These are phyloP conservation scores for Fusarium paranaense DNA, from an alignment of 2,329 filamentous ascomycete species.

Conservation along the genomic window DNA sequence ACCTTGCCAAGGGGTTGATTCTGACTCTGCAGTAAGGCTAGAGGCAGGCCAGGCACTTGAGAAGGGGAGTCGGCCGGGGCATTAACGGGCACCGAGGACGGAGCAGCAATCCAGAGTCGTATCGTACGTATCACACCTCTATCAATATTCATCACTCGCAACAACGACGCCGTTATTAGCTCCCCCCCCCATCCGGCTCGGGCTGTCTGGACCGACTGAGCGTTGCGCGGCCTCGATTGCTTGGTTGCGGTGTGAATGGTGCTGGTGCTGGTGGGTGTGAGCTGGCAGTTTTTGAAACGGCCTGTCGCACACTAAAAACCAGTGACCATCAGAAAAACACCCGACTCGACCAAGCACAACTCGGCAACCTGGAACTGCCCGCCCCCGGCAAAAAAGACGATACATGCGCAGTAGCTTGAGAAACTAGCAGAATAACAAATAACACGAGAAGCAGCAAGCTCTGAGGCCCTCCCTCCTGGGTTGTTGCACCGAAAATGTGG, in stretches of 20 bases:
- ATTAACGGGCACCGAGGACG: not conserved
- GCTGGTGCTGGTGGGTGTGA: constrained; percentile 7
- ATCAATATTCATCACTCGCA: not conserved
- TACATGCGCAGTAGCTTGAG: not conserved
- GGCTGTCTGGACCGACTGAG: not conserved
- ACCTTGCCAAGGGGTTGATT: not conserved
- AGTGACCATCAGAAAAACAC: constrained; percentile 7
- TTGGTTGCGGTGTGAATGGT: constrained; percentile 11
- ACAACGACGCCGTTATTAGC: not conserved
- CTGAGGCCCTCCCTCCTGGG: constrained; percentile 17
- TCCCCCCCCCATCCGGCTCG: not conserved
- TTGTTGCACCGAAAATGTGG: constrained; percentile 17
- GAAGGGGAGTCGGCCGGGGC: constrained; percentile 10
- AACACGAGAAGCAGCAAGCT: not conserved
- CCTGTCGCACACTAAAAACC: constrained; percentile 24
- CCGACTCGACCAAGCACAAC: constrained; percentile 11
- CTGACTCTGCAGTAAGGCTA: not conserved
- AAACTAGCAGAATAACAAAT: not conserved
- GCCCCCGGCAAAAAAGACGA: not conserved
- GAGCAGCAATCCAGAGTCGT: not conserved
- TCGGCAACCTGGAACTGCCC: constrained; percentile 17
- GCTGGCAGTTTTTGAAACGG: constrained; percentile 37
- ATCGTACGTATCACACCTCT: not conserved
- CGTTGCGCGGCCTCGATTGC: constrained; percentile 16
- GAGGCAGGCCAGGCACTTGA: not conserved